Conservation (phyloP, 2,329 filamentous ascomycete species). For the Xenoacremonium recifei region DNA sequence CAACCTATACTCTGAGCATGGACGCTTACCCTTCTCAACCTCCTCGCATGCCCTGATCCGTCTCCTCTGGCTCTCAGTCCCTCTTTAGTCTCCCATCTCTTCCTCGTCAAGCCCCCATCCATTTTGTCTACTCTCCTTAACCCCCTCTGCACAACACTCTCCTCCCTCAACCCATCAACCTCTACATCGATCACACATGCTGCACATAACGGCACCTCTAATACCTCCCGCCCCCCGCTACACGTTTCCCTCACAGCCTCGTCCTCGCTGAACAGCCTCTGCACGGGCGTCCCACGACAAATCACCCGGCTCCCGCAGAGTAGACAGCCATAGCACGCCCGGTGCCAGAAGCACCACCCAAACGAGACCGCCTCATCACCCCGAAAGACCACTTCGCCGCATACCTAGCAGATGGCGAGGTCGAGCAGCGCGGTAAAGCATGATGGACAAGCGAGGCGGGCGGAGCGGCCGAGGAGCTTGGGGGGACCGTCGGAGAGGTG, state of each 20-base stretch:
- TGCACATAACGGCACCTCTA: conserved; percentile 48
- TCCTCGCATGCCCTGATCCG: conserved; percentile 4
- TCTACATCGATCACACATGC: conserved; percentile 44
- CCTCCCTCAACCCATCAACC: conserved; percentile 29
- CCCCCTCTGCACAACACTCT: conserved; percentile 40
- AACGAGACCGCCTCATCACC: conserved; percentile 55
- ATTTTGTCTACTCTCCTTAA: conserved; percentile 41
- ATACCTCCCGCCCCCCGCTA: conserved; percentile 38
- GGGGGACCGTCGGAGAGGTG: conserved; percentile 35
- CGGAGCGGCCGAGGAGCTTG: conserved; percentile 42
- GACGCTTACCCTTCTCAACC: conserved; percentile 5
- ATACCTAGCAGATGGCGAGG: conserved; percentile 57
- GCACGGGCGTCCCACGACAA: conserved; percentile 32
- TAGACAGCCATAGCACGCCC: conserved; percentile 54
- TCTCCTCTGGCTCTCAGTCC: conserved; percentile 9
- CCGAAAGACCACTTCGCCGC: conserved; percentile 53
- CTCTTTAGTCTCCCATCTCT: conserved; percentile 39
- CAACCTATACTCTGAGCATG: neutral
- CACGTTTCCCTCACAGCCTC: conserved; percentile 4
- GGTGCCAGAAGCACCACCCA: conserved; percentile 62
- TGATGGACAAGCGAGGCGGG: conserved; percentile 46
- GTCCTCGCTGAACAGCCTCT: conserved; percentile 31
- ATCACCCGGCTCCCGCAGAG: conserved; percentile 45
- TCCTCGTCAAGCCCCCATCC: conserved; percentile 47
- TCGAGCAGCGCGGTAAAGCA: conserved; percentile 50